These are phyloP conservation scores for Pleomassaria siparia DNA, from an alignment of 2,329 filamentous ascomycete genomes.

Conservation along the genomic window DNA sequence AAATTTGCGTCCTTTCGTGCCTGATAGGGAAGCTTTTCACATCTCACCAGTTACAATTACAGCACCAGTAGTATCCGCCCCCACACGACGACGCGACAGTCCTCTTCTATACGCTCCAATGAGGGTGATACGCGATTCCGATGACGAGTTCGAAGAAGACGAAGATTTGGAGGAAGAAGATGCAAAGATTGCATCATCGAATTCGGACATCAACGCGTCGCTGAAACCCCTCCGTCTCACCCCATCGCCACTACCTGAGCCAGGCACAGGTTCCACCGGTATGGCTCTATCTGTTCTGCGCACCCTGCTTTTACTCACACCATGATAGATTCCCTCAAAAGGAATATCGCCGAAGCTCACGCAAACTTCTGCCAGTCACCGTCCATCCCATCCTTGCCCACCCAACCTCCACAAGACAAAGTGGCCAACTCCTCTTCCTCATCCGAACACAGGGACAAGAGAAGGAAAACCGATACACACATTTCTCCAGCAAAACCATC, in stretches of 20 bases:
- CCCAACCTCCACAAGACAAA: not conserved
- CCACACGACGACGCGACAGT: too few relatives aligned
- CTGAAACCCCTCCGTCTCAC: slow-evolving; percentile 9
- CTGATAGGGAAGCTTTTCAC: too few relatives aligned
- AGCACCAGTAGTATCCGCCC: too few relatives aligned
- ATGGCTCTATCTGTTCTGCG: slow-evolving; percentile 5
- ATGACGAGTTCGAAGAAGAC: slow-evolving; percentile 41
- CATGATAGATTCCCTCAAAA: slow-evolving; percentile 26
- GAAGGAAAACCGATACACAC: slow-evolving; percentile 21
- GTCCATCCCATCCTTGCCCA: not conserved
- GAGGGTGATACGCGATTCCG: slow-evolving; percentile 41
- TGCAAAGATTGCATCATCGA: slow-evolving; percentile 10
- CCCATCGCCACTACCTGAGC: slow-evolving; percentile 10
- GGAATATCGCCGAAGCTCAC: slow-evolving; percentile 24
- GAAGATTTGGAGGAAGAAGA: slow-evolving; percentile 22
- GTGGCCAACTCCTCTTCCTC: slow-evolving; percentile 11
- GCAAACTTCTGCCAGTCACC: slow-evolving; percentile 23
- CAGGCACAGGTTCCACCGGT: slow-evolving; percentile 35
- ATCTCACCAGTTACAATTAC: too few relatives aligned
- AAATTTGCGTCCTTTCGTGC: too few relatives aligned
- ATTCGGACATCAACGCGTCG: slow-evolving; percentile 18
- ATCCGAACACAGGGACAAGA: slow-evolving; percentile 23
- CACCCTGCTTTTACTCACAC: slow-evolving; percentile 4
- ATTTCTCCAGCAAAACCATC: slow-evolving; percentile 5
- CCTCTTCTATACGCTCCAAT: slow-evolving; percentile 12